Evolutionary conservation across 148 eudicot species (phyloP).

Genomic region (Pouteria glomerata): DNA sequence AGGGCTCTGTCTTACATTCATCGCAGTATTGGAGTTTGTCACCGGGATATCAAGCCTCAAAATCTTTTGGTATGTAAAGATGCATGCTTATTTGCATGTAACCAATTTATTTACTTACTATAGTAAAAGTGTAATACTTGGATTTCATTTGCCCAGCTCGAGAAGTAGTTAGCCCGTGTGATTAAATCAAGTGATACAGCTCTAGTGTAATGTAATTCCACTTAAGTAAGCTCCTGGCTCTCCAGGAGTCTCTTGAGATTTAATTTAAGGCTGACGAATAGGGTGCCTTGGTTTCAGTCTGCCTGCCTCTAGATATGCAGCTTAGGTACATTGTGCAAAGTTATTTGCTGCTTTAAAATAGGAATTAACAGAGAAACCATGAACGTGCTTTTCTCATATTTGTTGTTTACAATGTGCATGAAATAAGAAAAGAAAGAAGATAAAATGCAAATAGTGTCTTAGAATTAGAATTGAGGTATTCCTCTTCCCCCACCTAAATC

Average conservation of each 20-base stretch:
- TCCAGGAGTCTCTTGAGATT: neutral
- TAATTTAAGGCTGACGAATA: neutral
- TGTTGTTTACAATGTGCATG: neutral
- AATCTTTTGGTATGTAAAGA: slow-evolving; percentile 47
- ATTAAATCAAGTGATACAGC: neutral
- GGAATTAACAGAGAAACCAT: neutral
- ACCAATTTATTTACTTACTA: neutral
- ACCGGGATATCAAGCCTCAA: slow-evolving; percentile 70
- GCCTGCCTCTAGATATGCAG: neutral
- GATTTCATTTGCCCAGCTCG: neutral
- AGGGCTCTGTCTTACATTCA: slow-evolving; percentile 65
- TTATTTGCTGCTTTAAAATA: neutral
- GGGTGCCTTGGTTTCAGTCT: neutral
- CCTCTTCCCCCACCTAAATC: no score
- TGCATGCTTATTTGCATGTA: neutral
- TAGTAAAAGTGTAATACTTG: neutral
- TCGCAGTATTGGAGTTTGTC: slow-evolving; percentile 56
- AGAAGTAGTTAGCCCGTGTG: neutral
- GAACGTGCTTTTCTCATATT: neutral
- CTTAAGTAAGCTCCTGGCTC: neutral
- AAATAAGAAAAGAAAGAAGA: neutral
- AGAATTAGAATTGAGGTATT: no score
- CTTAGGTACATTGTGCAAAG: neutral
- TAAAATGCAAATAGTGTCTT: no score
- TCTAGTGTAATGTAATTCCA: neutral